Evolutionary conservation across 2,329 filamentous ascomycete species (phyloP), one percentile per base, ranked within the genome.

Genomic region (Tolypocladium endophyticum): DNA sequence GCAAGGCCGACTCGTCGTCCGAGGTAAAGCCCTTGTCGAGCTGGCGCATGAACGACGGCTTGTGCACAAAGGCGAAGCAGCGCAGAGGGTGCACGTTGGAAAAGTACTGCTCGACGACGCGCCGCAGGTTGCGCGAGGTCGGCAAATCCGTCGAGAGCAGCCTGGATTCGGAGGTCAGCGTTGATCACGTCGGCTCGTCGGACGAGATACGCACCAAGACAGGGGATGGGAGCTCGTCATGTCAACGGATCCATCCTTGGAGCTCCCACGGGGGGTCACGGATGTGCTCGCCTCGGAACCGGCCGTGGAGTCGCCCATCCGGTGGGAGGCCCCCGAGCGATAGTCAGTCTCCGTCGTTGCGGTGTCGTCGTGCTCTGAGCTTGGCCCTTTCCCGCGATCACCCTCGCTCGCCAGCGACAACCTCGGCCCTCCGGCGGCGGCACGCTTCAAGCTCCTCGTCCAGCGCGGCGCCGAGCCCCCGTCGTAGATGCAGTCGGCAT

Each of bases 41-140:
- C 54, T 74, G 72, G 7, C 72, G 65, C 63, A 73, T 72, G 56
- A 75, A 74, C 1, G 73, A 74, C 4, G 73, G 73, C 56, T 74
- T 73, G 57, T 75, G 73, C 23, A 75, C 72, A 67, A 75, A 75
- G 20, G 73, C 72, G 58, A 75, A 75, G 61, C 73, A 75, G 25
- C 73, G 70, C 5, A 75, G 68, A n/a, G 72, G 72, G 57, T 75
- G 79, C 5, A 74, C 65, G 36, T 74, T 74, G 60, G 71, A 65
- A 62, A 74, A 74, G 59, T 74, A 74, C 61, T 72, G 72, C 54
- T 74, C 72, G 30, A 74, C 70, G 4, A 74, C 68, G 0, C 68
- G 68, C 18, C 72, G 72, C 28, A 74, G 67, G 52, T 73, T 71
- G 57, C 70, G 69, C n/a, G 62, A 58, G 12, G 69, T 65, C 14